Conservation (phyloP, 148 eudicot species). For the Heliosperma pusillum region DNA sequence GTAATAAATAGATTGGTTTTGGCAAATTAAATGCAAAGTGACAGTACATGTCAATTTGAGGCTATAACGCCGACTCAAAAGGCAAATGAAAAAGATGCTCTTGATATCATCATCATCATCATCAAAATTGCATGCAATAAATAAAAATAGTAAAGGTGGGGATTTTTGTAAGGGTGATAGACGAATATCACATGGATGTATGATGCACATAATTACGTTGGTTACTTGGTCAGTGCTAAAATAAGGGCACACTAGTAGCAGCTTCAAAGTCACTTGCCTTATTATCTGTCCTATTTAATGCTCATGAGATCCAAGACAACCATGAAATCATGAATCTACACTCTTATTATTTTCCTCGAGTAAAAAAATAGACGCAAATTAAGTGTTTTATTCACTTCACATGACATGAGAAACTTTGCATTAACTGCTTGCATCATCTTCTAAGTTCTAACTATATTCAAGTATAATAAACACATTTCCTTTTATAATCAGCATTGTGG, state of each 20-base stretch:
- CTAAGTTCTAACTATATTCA: no score
- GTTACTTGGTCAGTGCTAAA: slow-evolving; percentile 12
- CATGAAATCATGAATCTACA: background rate
- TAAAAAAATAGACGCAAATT: no score
- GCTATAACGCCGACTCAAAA: background rate
- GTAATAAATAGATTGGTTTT: background rate
- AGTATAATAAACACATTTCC: no score
- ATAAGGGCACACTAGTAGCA: slow-evolving; percentile 8
- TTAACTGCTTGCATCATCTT: no score
- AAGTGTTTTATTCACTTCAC: background rate
- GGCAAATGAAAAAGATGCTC: slow-evolving; percentile 1
- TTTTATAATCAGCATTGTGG: no score
- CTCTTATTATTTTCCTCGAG: background rate
- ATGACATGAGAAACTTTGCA: no score
- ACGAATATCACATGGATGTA: slow-evolving; percentile 5
- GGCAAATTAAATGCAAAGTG: slow-evolving; percentile 1
- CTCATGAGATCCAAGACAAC: slow-evolving; percentile 21
- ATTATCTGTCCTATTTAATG: slow-evolving; percentile 13
- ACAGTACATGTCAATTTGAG: background rate
- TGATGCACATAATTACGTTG: slow-evolving; percentile 14
- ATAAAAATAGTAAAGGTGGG: no score
- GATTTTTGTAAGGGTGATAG: background rate
- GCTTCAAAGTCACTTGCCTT: slow-evolving; percentile 13
- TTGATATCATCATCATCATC: background rate
- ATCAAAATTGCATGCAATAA: no score